Evolutionary conservation across 2,329 filamentous ascomycete species (phyloP), one percentile per base, ranked within the genome.

Genomic region (Colletotrichum trifolii): DNA sequence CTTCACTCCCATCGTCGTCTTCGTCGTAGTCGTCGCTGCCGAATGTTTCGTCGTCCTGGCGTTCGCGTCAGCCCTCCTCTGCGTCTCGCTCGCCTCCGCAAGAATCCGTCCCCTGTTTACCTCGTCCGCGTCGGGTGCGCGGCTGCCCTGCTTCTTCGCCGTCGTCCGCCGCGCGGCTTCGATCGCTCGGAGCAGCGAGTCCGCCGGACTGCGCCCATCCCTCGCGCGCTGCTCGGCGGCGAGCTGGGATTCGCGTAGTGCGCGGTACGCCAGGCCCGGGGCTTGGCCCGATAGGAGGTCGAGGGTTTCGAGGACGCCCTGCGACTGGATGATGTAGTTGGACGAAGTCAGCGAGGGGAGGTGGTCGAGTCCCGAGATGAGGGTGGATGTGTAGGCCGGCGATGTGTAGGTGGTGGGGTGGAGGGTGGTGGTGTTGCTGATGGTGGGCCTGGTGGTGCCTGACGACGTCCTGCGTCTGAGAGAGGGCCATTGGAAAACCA

Each of bases 221-320:
- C 54, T 43, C 2, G 54, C 45, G 36, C 43, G 45, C 15, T 33
- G 34, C 12, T 57, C 54, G 34, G 54, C 54, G n/a, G 40, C 45
- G 7, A 4, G 9, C 15, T 57, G 54, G 15, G 49, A 45, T 1
- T 45, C 43, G 54, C 54, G 54, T 7, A 57, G 54, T 6, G 54
- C 54, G 43, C 34, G 45, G 42, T 48, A 13, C 8, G 54, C 34
- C 36, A 33, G 35, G 8, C 11, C 11, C 9, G 45, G 36, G n/a
- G 43, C 40, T 36, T 48, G 35, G 17, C 45, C 54, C 15, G 15
- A 17, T 6, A 48, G 35, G 45, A 43, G 49, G 46, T 48, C 35
- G 35, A 57, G 45, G 8, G 54, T 57, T 36, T 57, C 54, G 36
- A 34, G 15, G 35, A 57, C 25, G 8, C 54, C 54, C 45, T 57